Evolutionary conservation across 176 grass and related monocot species (phyloP).

Genomic region (Miscanthus lutarioriparius): DNA sequence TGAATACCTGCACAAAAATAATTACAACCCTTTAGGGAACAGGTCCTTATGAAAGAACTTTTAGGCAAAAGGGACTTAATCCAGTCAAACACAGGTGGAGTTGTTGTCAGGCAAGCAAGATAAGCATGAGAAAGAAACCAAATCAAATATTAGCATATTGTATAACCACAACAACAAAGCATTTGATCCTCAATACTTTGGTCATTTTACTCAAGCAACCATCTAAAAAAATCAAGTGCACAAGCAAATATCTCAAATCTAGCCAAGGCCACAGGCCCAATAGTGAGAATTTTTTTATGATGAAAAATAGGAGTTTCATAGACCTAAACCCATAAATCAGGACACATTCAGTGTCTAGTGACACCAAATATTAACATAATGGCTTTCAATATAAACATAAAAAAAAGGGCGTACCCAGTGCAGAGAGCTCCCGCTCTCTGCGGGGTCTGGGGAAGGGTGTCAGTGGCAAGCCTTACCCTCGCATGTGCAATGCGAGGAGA

Average conservation of each 20-base stretch:
- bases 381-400: background rate
- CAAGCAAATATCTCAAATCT: background rate
- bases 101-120: background rate
- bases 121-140: background rate
- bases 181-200: background rate
- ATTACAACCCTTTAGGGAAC: background rate
- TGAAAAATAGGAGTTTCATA: background rate
- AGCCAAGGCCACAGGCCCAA: background rate
- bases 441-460: too few relatives aligned
- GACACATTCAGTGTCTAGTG: background rate
- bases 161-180: background rate
- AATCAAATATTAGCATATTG: background rate
- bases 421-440: too few relatives aligned
- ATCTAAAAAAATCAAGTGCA: constrained; percentile 13
- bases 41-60: background rate
- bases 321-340: background rate
- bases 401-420: too few relatives aligned
- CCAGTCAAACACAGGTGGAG: background rate
- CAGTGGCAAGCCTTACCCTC: too few relatives aligned
- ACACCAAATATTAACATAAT: background rate
- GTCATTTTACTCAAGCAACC: background rate
- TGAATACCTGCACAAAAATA: constrained; percentile 70
- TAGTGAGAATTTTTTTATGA: background rate
- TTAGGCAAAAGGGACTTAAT: background rate
- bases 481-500: too few relatives aligned